Conservation (phyloP, 768 basidiomycete species). For the Suillus ampliporus region DNA sequence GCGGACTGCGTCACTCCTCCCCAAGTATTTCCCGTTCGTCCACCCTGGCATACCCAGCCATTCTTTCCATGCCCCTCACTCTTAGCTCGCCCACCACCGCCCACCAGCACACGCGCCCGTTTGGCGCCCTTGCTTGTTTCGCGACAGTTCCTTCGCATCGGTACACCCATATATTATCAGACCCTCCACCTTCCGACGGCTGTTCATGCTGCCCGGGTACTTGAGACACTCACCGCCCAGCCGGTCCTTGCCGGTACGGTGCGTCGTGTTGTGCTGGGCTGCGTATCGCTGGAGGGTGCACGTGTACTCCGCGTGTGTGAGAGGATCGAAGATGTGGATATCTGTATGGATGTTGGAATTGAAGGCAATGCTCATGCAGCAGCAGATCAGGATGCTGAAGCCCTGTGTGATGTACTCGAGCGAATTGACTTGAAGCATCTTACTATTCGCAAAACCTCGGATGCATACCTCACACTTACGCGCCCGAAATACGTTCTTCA, state of each 20-base stretch:
- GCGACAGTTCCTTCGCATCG: conserved; percentile 58
- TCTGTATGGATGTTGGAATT: conserved; percentile 36
- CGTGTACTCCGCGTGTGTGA: conserved; percentile 42
- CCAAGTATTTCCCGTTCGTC: conserved; percentile 24
- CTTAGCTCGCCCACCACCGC: conserved; percentile 12
- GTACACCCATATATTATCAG: conserved; percentile 61
- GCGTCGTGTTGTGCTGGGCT: conserved; percentile 46
- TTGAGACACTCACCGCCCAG: conserved; percentile 42
- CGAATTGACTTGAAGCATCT: conserved; percentile 50
- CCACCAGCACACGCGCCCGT: conserved; percentile 23
- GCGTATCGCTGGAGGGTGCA: conserved; percentile 46
- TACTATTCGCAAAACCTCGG: conserved; percentile 55
- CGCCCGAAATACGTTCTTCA: conserved; percentile 51
- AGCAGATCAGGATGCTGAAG: conserved; percentile 34
- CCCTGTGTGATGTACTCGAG: conserved; percentile 49
- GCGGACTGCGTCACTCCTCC: conserved; percentile 33
- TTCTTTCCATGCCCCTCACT: conserved; percentile 15
- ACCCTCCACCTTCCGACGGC: conserved; percentile 50
- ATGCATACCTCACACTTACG: conserved; percentile 60
- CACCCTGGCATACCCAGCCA: conserved; percentile 29
- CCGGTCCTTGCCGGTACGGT: conserved; percentile 48
- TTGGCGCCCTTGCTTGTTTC: conserved; percentile 57
- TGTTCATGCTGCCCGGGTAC: conserved; percentile 43
- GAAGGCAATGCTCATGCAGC: conserved; percentile 1
- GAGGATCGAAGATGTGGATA: conserved; percentile 45